Percentiles rank a stretch among this genome's conserved stretches.
These are phyloP conservation scores for Candida incommunis DNA, from an alignment of 805 yeast species.

Conservation along the genomic window DNA sequence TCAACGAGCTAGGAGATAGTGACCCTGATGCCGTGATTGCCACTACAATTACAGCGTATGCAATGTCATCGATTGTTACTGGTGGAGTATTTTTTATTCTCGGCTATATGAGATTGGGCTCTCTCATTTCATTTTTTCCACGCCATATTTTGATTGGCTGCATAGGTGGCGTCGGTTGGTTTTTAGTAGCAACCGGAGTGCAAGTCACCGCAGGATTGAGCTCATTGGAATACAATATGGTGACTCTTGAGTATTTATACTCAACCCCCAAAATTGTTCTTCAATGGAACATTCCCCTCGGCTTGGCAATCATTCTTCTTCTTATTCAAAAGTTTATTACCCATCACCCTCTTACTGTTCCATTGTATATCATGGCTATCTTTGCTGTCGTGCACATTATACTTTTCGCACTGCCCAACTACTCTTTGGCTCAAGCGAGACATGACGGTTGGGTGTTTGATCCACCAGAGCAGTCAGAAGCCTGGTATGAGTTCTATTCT, in stretches of 20 bases:
- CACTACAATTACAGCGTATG: conserved; percentile 78
- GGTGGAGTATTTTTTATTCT: conserved; percentile 66
- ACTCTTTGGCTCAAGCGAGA: conserved; percentile 50
- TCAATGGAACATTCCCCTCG: conserved; percentile 61
- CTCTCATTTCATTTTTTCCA: conserved; percentile 88
- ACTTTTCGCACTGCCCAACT: conserved; percentile 48
- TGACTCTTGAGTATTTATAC: conserved; percentile 29
- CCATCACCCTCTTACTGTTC: conserved; percentile 63
- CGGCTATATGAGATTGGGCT: conserved; percentile 72
- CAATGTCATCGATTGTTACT: conserved; percentile 70
- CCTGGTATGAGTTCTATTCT: conserved; percentile 80
- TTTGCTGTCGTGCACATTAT: conserved; percentile 56
- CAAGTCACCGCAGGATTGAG: conserved; percentile 80
- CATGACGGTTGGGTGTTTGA: conserved; percentile 75
- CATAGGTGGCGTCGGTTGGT: conserved; percentile 97
- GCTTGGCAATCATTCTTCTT: conserved; percentile 46
- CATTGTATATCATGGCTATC: conserved; percentile 61
- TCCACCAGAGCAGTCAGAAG: conserved; percentile 46
- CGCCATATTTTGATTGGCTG: conserved; percentile 93
- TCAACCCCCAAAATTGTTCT: conserved; percentile 34
- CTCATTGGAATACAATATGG: conserved; percentile 48
- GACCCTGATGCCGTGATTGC: conserved; percentile 42
- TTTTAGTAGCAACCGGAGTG: conserved; percentile 75
- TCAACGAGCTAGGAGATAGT: conserved; percentile 37
- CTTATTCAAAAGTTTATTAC: conserved; percentile 43